Base-by-base conservation (phyloP, 139 green algal genomes). In the Chlorella vulgaris region DNA sequence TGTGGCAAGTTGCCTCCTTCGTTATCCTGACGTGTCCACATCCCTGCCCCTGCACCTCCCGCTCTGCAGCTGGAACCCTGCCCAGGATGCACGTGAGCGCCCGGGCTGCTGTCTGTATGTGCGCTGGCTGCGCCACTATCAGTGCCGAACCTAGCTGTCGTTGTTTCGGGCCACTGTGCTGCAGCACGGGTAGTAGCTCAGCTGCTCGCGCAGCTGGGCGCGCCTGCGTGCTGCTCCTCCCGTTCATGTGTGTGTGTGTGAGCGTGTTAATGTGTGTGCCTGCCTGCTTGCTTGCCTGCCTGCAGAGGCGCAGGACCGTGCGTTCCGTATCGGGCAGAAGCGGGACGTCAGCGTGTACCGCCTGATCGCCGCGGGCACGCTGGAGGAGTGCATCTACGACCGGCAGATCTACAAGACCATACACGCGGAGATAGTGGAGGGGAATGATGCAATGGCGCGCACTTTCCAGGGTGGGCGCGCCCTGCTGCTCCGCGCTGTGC, bases 281-380 rank as follows among this genome's bases (percentile, higher is more conserved):
- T n/a, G 4, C 58, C 36, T 62, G 7, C 26, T 42, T 3, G n/a
- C 33, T 58, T 1, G 4, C 29, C 29, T 10, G 33, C 38, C n/a
- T 42, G 43, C 82, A 26, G 89, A 94, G 83, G 91, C 92, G 0
- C 88, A 95, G 69, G 94, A 97, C 83, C 85, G 94, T 1, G 90
- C 94, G 0, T 98, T 90, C 76, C 86, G 94, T 40, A 90, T 96
- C 55, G 94, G 94, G 10, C 94, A 98, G 85, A 71, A 61, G 26
- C 84, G 89, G 0, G 89, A 98, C 74, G 91, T 98, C 21, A 62
- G 85, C 4, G 91, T 98, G 28, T 80, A 70, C 74, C 58, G 74
- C 38, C 47, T 69, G 4, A 42, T 80, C 4, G 55, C 74, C 2
- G 74, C 74, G 43, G 88, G 91, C 28, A 94, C 93, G 0, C 39